Evolutionary conservation across 1,284 basidiomycete species (phyloP).

Genomic region (Puccinia coronata): DNA sequence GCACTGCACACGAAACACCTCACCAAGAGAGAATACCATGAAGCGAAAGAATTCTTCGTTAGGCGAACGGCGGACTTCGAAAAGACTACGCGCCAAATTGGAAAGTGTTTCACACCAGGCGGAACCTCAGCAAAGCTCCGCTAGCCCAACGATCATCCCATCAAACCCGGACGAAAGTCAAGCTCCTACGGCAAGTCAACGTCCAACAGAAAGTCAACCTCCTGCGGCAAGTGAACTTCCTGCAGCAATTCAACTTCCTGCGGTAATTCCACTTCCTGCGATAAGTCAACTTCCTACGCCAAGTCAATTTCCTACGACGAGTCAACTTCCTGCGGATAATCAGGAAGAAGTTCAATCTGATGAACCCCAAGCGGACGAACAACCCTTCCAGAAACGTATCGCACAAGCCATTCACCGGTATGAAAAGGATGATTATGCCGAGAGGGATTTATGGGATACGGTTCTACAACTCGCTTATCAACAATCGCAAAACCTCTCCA

Average conservation of each 20-base stretch:
- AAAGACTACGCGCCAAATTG: background rate
- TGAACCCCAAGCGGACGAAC: background rate
- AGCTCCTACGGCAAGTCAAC: constrained; percentile 10
- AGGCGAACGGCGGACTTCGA: background rate
- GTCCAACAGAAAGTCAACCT: too few relatives aligned
- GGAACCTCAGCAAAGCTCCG: background rate
- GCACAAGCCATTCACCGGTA: constrained; percentile 14
- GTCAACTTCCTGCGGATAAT: constrained; percentile 10
- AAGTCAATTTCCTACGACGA: too few relatives aligned
- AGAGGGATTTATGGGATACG: constrained; percentile 35
- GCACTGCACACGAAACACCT: too few relatives aligned
- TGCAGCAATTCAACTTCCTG: too few relatives aligned
- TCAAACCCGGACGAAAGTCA: background rate
- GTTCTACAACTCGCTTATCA: constrained; percentile 19
- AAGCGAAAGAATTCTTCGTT: background rate
- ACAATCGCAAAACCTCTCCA: constrained; percentile 31
- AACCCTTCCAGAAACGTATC: constrained; percentile 6
- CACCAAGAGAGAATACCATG: too few relatives aligned
- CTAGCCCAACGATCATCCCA: background rate
- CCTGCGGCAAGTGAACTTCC: too few relatives aligned
- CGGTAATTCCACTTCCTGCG: too few relatives aligned
- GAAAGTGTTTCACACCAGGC: background rate
- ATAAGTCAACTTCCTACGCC: too few relatives aligned
- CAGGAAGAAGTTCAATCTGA: background rate
- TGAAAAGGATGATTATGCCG: background rate